Conservation (phyloP, 148 eudicot species). For the Rhododendron henanense region DNA sequence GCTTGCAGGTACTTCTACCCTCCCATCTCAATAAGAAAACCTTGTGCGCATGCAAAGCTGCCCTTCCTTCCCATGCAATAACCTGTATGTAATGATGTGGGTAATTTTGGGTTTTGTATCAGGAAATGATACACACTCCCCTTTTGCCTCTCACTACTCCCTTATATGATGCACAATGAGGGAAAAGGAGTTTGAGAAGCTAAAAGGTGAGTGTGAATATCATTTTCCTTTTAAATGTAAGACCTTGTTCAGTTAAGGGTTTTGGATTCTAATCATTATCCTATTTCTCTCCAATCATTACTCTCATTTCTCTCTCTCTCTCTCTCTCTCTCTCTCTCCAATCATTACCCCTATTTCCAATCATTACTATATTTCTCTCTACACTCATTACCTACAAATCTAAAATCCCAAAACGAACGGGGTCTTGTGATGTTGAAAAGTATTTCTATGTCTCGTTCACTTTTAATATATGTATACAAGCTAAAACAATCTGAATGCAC, state of each 20-base stretch:
- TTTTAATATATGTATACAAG: background rate
- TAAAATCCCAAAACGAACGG: no score
- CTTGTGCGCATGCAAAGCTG: background rate
- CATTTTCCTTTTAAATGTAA: background rate
- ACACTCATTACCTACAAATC: no score
- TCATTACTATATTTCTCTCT: no score
- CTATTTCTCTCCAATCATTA: no score
- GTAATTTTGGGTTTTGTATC: background rate
- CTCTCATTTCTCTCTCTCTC: no score
- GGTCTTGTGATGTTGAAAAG: no score
- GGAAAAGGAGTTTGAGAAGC: background rate
- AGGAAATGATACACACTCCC: background rate
- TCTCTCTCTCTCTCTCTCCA: no score
- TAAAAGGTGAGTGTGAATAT: background rate
- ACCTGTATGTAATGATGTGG: background rate
- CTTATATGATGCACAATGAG: background rate
- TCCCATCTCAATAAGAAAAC: background rate
- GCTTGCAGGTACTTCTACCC: conserved; percentile 61
- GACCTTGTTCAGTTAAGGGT: no score
- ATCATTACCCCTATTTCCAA: no score
- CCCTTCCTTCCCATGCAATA: background rate
- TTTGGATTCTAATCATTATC: no score
- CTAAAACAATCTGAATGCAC: background rate
- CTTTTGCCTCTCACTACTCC: background rate
- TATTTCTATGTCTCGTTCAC: background rate